These are phyloP conservation scores for Arabidopsis lyrata DNA, from an alignment of 441 rosid species.

Conservation along the genomic window DNA sequence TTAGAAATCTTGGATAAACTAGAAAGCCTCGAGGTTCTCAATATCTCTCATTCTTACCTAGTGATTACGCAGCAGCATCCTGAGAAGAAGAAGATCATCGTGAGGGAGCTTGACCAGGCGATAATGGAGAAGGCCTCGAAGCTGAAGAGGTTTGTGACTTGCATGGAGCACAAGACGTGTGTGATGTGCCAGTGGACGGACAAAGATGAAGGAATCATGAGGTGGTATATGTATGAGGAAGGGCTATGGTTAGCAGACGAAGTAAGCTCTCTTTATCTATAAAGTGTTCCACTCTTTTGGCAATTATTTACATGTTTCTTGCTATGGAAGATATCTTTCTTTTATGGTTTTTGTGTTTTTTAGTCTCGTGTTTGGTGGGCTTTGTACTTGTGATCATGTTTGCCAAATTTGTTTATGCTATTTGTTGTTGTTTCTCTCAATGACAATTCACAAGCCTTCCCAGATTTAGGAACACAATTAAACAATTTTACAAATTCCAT, in stretches of 20 bases:
- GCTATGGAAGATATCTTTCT: slow-evolving; percentile 12
- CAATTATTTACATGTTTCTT: slow-evolving; percentile 7
- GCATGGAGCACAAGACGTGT: slow-evolving; percentile 60
- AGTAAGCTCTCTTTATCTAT: slow-evolving; percentile 64
- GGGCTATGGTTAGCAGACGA: slow-evolving; percentile 77
- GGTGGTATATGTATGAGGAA: slow-evolving; percentile 76
- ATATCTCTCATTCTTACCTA: slow-evolving; percentile 71
- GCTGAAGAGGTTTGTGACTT: slow-evolving; percentile 59
- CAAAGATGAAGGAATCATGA: slow-evolving; percentile 65
- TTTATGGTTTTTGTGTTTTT: neutral
- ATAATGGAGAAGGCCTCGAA: slow-evolving; percentile 60
- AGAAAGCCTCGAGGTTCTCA: slow-evolving; percentile 65
- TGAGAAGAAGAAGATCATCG: slow-evolving; percentile 39
- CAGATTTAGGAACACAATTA: neutral
- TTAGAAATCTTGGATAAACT: slow-evolving; percentile 55
- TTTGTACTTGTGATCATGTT: slow-evolving; percentile 3
- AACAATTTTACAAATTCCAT: neutral
- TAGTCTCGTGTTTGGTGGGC: neutral
- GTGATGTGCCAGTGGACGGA: slow-evolving; percentile 64
- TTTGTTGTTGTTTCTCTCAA: neutral
- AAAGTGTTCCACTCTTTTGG: neutral
- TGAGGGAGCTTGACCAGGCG: slow-evolving; percentile 49
- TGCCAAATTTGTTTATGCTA: neutral
- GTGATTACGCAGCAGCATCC: slow-evolving; percentile 47
- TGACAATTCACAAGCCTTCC: neutral